These are phyloP conservation scores for Pseudopyrenochaeta lycopersici DNA, from an alignment of 2,329 filamentous ascomycete genomes.

Conservation along the genomic window DNA sequence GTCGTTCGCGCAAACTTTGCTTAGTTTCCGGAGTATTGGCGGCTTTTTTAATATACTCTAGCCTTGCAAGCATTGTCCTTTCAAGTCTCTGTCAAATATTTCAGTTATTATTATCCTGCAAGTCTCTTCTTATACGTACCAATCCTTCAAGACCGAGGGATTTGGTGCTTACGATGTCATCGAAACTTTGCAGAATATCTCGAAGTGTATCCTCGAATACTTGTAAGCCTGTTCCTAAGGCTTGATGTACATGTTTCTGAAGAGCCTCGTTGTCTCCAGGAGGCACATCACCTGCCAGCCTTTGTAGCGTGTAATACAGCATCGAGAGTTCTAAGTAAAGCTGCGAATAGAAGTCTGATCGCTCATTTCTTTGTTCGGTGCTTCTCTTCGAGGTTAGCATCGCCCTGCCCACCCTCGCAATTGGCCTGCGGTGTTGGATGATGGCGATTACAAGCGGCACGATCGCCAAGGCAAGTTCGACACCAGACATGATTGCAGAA, in stretches of 20 bases:
- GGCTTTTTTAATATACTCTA: not conserved
- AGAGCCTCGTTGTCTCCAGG: not conserved
- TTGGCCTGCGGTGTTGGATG: not conserved
- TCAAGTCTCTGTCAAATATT: not conserved
- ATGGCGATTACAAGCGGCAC: conserved; percentile 8
- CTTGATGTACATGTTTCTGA: not conserved
- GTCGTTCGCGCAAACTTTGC: not conserved
- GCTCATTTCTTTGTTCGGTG: not conserved
- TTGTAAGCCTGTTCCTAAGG: not conserved
- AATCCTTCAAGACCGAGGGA: not conserved
- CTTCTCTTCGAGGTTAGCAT: not conserved
- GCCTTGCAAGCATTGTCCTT: not conserved
- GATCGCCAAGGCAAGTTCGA: conserved; percentile 10
- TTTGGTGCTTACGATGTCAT: not conserved
- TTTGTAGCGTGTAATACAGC: not conserved
- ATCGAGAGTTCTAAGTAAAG: conserved; percentile 5
- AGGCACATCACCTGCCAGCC: not conserved
- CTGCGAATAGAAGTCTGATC: conserved; percentile 4
- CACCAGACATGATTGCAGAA: not conserved
- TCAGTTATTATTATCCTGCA: not conserved
- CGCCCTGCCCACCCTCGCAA: not conserved
- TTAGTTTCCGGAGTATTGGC: not conserved
- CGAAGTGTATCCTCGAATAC: not conserved
- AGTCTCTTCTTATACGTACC: not conserved
- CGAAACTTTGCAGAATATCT: not conserved